Percentiles rank a stretch among this genome's conserved stretches.
phyloP scores from a whole-genome alignment of 129 eudicot species.

The Saussurea involucrata region DNA sequence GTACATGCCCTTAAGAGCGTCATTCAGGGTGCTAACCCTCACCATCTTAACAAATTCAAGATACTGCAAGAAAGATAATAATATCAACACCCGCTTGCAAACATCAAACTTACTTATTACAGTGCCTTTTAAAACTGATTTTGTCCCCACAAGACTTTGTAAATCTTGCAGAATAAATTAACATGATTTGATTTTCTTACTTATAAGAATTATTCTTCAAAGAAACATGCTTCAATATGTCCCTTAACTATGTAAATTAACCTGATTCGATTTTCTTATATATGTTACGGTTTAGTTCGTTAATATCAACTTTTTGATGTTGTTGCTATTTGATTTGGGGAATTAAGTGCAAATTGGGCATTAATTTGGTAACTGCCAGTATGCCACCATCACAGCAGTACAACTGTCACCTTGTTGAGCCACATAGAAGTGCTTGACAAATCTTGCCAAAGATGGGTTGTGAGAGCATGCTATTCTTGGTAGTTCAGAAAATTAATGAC shows the following conservation, averaged over 20 bases:
- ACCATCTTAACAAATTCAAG: slow-evolving; percentile 35
- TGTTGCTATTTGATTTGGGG: background rate
- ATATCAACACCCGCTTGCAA: background rate
- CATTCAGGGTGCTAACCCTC: slow-evolving; percentile 60
- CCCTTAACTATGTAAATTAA: no score
- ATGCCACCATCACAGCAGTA: no score
- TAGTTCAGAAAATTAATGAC: no score
- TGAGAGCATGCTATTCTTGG: no score
- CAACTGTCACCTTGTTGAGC: no score
- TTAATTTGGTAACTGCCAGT: no score
- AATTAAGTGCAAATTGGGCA: no score
- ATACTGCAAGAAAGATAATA: slow-evolving; percentile 4
- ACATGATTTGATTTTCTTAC: no score
- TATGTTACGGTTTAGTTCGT: background rate
- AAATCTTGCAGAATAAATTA: background rate
- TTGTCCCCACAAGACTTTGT: background rate
- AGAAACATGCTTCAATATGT: no score
- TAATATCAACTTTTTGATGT: background rate
- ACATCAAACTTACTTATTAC: background rate
- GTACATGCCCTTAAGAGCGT: slow-evolving; percentile 75
- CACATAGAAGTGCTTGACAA: background rate
- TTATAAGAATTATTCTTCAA: no score
- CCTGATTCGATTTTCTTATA: no score
- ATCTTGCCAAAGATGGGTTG: no score
- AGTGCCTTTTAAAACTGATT: background rate